A percentile compares a stretch with the other conserved stretches of the same genome.
phyloP scores from a whole-genome alignment of 2,329 filamentous ascomycete genomes.

The Cladophialophora bantiana region DNA sequence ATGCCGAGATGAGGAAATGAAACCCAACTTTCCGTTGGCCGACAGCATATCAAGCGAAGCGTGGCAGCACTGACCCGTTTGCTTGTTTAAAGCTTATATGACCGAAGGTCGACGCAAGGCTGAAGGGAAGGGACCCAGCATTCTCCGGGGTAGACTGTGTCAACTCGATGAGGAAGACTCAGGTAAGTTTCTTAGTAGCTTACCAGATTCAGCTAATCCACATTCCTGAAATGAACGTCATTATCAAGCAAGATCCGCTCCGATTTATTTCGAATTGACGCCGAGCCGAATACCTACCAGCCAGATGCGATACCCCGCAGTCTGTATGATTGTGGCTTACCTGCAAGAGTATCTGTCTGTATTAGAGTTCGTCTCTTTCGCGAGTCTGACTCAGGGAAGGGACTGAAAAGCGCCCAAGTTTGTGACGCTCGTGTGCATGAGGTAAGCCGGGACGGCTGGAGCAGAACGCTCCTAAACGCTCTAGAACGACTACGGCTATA shows the following conservation, averaged over 20 bases:
- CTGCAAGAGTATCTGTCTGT: no score
- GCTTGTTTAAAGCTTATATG: neutral
- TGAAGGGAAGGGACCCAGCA: neutral
- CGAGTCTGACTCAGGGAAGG: no score
- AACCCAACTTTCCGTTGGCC: neutral
- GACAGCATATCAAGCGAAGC: neutral
- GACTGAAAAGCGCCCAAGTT: no score
- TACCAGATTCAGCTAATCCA: neutral
- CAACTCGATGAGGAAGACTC: no score
- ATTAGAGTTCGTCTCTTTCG: no score
- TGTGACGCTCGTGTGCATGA: no score
- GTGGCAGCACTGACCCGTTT: neutral
- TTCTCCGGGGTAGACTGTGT: no score
- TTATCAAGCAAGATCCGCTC: slow-evolving; percentile 13
- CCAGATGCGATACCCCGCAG: neutral
- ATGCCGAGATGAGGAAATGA: slow-evolving; percentile 4
- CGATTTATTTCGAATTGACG: neutral
- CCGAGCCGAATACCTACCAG: neutral
- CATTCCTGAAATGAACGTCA: slow-evolving; percentile 14
- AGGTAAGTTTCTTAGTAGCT: neutral
- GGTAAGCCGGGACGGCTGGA: no score
- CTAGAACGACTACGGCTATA: neutral
- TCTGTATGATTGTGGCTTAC: no score
- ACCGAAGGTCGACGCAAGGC: slow-evolving; percentile 4
- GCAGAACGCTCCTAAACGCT: no score